These are phyloP conservation scores for Carex sylvatica DNA, from an alignment of 202 grass and related monocot genomes.

Conservation along the genomic window DNA sequence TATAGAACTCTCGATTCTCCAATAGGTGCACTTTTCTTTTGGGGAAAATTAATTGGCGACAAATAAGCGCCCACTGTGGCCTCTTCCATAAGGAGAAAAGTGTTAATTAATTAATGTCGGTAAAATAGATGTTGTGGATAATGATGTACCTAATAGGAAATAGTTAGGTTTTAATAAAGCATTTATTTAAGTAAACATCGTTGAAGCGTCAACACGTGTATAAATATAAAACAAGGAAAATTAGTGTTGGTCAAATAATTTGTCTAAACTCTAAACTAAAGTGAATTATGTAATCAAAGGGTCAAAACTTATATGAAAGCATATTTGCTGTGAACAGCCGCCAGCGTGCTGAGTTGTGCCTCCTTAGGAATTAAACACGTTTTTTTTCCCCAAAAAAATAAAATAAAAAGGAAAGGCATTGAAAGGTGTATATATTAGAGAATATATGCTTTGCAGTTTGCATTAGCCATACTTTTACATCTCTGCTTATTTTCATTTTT, in stretches of 20 bases:
- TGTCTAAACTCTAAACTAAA: not conserved
- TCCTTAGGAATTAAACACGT: not conserved
- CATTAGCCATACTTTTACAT: not conserved
- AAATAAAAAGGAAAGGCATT: not conserved
- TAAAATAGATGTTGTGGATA: not conserved
- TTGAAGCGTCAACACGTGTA: conserved; percentile 14
- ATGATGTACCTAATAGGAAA: not conserved
- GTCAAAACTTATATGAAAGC: not conserved
- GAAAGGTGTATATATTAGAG: not conserved
- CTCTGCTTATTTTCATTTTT: too few species aligned
- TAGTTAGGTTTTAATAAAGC: not conserved
- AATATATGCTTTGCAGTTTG: not conserved
- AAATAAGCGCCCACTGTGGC: not conserved
- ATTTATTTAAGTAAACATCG: not conserved
- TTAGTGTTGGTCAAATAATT: not conserved
- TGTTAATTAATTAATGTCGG: not conserved
- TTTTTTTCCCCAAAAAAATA: not conserved
- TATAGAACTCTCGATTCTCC: not conserved
- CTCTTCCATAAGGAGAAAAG: not conserved
- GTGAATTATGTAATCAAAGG: not conserved
- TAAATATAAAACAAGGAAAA: not conserved
- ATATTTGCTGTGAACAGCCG: not conserved
- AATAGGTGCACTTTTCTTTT: not conserved
- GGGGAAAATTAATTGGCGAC: conserved; percentile 10
- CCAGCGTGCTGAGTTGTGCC: not conserved